Base-by-base conservation (phyloP, 1,139 yeast species). In the Fermentozyma sake region DNA sequence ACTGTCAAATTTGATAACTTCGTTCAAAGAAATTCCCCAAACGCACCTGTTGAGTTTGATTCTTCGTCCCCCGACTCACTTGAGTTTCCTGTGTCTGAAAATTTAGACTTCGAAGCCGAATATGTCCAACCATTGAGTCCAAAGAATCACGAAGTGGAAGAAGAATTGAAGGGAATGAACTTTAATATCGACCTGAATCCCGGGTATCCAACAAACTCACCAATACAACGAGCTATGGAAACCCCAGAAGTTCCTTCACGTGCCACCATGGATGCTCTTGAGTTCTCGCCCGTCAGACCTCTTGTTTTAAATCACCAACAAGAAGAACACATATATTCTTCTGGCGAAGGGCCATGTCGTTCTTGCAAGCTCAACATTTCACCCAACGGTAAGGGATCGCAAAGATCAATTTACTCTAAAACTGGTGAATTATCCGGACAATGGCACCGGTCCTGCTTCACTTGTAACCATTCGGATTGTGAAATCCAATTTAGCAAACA, bases 361-460 rank as follows among this genome's bases (percentile, higher is more conserved):
- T 46, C 60, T 20, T 89, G 98, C 60, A 48, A 55, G 7, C 42
- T 52, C 16, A 56, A 50, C 13, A 72, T 79, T 21, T 48, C 45
- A 9, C 27, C 79, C 63, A 23, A 74, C 63, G 60, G 72, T 69
- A 35, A 75, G 25, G 72, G 72, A 0, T 25, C 49, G 3, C 44
- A 53, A 21, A 60, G 55, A 37, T 50, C 72, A 0, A 57, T 91
- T n/a, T 81, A 77, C 51, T 85, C 96, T 8, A 78, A 75, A 39
- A 86, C 85, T 28, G 81, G 82, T 13, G 89, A 82, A 43, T 61
- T 91, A 22, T 72, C 89, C 1, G 98, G 98, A 0, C 93, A 87
- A 54, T 89, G 97, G 97, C 98, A 91, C 52, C 68, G 94, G 28
- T 59, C 67, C 10, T 91, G 98, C 52, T 89, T 91, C 61, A 59